phyloP scores from a whole-genome alignment of 306 rosid genomes.

The Vigna trinervia region DNA sequence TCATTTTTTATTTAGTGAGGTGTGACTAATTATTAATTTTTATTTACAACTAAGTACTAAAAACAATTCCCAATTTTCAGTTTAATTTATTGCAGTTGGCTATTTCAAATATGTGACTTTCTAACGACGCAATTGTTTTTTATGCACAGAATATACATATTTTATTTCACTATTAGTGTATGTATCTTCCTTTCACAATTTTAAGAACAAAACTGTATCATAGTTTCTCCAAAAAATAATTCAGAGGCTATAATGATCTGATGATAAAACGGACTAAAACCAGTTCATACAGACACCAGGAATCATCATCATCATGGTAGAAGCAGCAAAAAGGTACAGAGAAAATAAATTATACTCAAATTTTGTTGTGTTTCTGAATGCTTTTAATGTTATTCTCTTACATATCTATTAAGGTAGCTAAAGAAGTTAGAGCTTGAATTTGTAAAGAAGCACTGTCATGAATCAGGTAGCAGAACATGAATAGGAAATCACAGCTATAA shows the following conservation, averaged over 20 bases:
- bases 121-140: background rate
- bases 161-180: background rate
- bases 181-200: too few species aligned
- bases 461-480: background rate
- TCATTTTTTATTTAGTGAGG: too few species aligned
- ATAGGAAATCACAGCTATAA: background rate
- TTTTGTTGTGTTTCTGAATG: background rate
- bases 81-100: background rate
- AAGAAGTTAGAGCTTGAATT: background rate
- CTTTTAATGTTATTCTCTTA: background rate
- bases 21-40: background rate
- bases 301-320: slow-evolving; percentile 46
- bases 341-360: slow-evolving; percentile 10
- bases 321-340: slow-evolving; percentile 41
- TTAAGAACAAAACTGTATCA: background rate
- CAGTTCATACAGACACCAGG: background rate
- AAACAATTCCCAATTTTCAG: background rate
- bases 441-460: background rate
- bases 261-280: slow-evolving; percentile 19
- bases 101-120: background rate
- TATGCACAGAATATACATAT: background rate
- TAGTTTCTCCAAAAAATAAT: background rate
- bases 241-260: background rate
- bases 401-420: background rate
- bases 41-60: background rate